Evolutionary conservation across 768 basidiomycete genomes (phyloP), one percentile per base, ranked within the genome.

Genomic region (Tephrocybe sp.): DNA sequence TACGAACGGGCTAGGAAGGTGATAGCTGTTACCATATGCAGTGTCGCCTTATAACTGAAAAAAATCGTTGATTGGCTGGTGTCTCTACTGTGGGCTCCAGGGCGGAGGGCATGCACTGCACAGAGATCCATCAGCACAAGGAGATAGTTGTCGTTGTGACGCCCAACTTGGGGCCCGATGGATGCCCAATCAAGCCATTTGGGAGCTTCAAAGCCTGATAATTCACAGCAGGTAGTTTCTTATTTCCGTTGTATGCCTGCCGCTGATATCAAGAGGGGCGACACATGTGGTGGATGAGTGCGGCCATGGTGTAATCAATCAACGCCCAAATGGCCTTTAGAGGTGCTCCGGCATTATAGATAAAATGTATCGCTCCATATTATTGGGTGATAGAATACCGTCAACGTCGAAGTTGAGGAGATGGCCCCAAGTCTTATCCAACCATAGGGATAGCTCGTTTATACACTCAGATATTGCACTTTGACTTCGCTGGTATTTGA

Each of bases 1-100:
- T 9, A 50, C 30, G 45, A 56, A 65, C 23, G 65, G 65, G 26
- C 63, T 61, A 2, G 56, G n/a, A 5, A 66, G 48, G 23, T 48
- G 43, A 0, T 49, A 47, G 0, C 60, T 36, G 0, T 61, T 11
- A 5, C 65, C 53, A 54, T 65, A 67, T 10, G 63, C 65, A 5
- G 62, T 54, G 50, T 67, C 65, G 3, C 63, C 63, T 45, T 60
- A 65, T 10, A 65, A 39, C n/a, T 62, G 58, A 39, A 64, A 57
- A 19, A 30, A 42, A n/a, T 0, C 47, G n/a, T 13, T 57, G 47
- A 1, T 49, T 26, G 14, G 36, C 13, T 12, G 41, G 47, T 26
- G 32, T 44, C 34, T 38, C 10, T 12, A 13, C n/a, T n/a, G n/a
- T n/a, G n/a, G n/a, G n/a, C n/a, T n/a, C n/a, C n/a, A 39, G 23